phyloP scores from a whole-genome alignment of 164 flowering plant species.

The Vitis labrusca region DNA sequence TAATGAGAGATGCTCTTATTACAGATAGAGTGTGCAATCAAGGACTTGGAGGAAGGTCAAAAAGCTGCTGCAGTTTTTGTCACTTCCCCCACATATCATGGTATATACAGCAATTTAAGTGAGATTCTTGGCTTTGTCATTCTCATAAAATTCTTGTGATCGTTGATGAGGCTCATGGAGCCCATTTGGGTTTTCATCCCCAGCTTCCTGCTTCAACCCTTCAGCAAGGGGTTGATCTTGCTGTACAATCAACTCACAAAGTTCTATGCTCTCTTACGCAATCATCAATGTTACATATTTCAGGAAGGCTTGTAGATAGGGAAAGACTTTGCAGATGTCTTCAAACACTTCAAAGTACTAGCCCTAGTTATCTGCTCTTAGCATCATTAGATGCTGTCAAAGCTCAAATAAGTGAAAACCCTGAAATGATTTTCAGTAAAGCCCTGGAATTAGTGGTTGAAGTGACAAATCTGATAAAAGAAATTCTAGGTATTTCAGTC shows the following conservation, averaged over 20 bases:
- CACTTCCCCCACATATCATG: constrained; percentile 49
- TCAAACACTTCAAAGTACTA: constrained; percentile 41
- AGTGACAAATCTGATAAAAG: constrained; percentile 14
- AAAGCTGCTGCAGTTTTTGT: constrained; percentile 38
- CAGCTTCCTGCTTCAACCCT: constrained; percentile 37
- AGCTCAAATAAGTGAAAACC: constrained; percentile 34
- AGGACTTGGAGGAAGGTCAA: constrained; percentile 27
- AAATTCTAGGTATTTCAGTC: constrained; percentile 25
- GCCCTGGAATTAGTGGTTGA: constrained; percentile 28
- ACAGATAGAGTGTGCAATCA: constrained; percentile 39
- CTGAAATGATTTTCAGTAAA: constrained; percentile 23
- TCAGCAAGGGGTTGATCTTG: constrained; percentile 39
- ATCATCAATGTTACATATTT: constrained; percentile 46
- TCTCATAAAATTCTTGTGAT: constrained; percentile 36
- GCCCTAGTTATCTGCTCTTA: constrained; percentile 42
- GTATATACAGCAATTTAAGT: constrained; percentile 36
- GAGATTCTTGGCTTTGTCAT: constrained; percentile 35
- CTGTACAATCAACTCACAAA: constrained; percentile 47
- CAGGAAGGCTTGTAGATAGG: constrained; percentile 31
- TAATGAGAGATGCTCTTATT: neutral
- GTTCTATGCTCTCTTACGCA: constrained; percentile 45
- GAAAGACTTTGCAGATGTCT: constrained; percentile 36
- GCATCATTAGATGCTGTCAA: constrained; percentile 47
- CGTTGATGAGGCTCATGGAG: constrained; percentile 51
- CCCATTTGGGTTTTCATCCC: constrained; percentile 44